Evolutionary conservation across 2,329 filamentous ascomycete species (phyloP).

Genomic region (Calonectria pseudoturangicola): DNA sequence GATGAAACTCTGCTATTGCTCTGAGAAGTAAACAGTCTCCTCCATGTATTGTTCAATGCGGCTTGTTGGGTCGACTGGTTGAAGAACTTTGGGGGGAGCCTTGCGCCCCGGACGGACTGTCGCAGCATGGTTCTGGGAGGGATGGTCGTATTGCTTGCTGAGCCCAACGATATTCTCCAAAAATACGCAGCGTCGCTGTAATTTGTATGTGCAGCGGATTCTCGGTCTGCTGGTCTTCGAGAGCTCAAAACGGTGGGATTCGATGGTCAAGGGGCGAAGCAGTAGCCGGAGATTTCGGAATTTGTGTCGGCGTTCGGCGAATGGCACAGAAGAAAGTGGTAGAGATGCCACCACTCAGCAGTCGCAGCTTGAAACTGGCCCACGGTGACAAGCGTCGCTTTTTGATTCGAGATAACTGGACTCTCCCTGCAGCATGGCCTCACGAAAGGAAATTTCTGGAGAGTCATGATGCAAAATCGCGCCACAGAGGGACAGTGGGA

Average conservation of each 20-base stretch:
- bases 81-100: slow-evolving; percentile 48
- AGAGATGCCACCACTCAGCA: slow-evolving; percentile 38
- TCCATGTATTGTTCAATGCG: slow-evolving; percentile 55
- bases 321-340: slow-evolving; percentile 32
- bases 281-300: slow-evolving; percentile 51
- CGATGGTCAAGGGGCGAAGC: slow-evolving; percentile 17
- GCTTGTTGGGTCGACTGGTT: slow-evolving; percentile 45
- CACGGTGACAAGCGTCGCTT: slow-evolving; percentile 17
- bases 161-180: background rate
- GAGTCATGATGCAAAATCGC: slow-evolving; percentile 49
- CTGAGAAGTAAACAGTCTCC: slow-evolving; percentile 55
- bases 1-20: slow-evolving; percentile 44
- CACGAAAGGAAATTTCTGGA: slow-evolving; percentile 44
- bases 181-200: background rate
- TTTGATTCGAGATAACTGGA: slow-evolving; percentile 36
- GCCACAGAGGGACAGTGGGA: slow-evolving; percentile 43
- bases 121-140: slow-evolving; percentile 51
- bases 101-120: slow-evolving; percentile 51
- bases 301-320: slow-evolving; percentile 38
- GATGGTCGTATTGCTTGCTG: background rate
- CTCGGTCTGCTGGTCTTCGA: background rate
- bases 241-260: slow-evolving; percentile 6
- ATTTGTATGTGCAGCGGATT: background rate
- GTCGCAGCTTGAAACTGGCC: slow-evolving; percentile 33
- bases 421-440: slow-evolving; percentile 36